Evolutionary conservation across 202 grass and related monocot genomes (phyloP).

Genomic region (Saccharum hybrid): DNA sequence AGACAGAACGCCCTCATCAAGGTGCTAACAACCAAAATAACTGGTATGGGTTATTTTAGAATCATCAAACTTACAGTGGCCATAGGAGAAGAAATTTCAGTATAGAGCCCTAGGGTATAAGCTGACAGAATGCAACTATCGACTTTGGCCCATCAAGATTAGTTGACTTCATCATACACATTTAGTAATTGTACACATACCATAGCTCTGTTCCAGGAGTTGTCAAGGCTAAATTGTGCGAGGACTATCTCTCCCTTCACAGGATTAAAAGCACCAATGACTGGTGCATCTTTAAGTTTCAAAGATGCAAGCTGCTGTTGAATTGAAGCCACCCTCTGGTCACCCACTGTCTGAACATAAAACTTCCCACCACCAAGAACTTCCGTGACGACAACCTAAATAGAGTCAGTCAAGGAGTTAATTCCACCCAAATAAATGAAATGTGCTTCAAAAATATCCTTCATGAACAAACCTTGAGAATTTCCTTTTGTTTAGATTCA

Average conservation of each 20-base stretch:
- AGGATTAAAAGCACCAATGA: constrained; percentile 95
- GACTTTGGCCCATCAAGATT: constrained; percentile 1
- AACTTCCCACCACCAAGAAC: constrained; percentile 92
- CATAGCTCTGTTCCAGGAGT: constrained; percentile 99
- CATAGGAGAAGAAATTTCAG: constrained; percentile 19
- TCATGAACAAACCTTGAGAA: constrained; percentile 78
- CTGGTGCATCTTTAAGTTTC: constrained; percentile 79
- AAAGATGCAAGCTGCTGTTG: constrained; percentile 88
- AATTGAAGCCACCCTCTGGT: constrained; percentile 80
- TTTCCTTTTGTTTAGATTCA: constrained; percentile 86
- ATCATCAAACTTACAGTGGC: background rate
- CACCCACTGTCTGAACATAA: constrained; percentile 89
- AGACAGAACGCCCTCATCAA: background rate
- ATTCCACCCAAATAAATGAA: background rate
- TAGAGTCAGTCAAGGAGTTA: constrained; percentile 30
- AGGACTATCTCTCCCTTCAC: constrained; percentile 87
- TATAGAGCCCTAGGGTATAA: constrained; percentile 6
- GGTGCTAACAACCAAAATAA: background rate
- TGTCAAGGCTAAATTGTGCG: constrained; percentile 83
- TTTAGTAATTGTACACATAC: constrained; percentile 54
- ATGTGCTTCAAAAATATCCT: constrained; percentile 19
- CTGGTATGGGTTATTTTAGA: background rate
- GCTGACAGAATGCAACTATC: background rate
- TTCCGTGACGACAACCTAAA: constrained; percentile 88
- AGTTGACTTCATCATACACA: constrained; percentile 29